Evolutionary conservation across 2,329 filamentous ascomycete genomes (phyloP).

Genomic region (Dendrostoma leiphaemia): DNA sequence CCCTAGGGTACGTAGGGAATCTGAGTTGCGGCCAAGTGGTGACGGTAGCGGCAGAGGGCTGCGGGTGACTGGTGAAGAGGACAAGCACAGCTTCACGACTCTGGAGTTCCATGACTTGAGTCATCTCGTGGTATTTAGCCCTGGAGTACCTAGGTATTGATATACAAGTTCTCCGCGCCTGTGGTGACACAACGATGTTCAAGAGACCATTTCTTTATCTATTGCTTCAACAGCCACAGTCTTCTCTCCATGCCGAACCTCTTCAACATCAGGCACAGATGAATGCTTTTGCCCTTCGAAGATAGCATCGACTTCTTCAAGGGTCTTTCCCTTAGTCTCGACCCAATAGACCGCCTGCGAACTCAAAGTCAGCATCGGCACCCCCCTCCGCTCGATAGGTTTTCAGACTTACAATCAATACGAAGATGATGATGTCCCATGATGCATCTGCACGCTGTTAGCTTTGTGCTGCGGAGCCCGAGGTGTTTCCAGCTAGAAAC

Average conservation of each 20-base stretch:
- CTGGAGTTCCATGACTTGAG: too few relatives aligned
- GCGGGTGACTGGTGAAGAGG: too few relatives aligned
- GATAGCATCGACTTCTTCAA: conserved; percentile 37
- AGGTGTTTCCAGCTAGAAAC: too few relatives aligned
- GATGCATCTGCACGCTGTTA: too few relatives aligned
- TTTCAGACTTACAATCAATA: conserved; percentile 34
- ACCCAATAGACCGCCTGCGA: conserved; percentile 31
- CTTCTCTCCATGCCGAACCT: conserved; percentile 23
- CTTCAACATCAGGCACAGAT: conserved; percentile 26
- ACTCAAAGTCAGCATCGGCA: background rate
- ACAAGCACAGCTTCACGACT: too few relatives aligned
- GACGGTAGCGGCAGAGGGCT: too few relatives aligned
- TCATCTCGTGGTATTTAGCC: too few relatives aligned
- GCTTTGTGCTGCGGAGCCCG: too few relatives aligned
- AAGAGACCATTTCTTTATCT: conserved; percentile 19
- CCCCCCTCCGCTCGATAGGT: background rate
- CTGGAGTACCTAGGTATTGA: too few relatives aligned
- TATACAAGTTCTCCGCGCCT: too few relatives aligned
- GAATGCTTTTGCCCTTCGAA: conserved; percentile 34
- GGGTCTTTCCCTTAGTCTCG: conserved; percentile 36
- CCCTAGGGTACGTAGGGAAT: too few relatives aligned
- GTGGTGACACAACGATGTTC: background rate
- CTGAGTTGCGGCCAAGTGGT: too few relatives aligned
- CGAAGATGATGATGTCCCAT: conserved; percentile 38
- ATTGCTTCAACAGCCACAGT: conserved; percentile 22